These are phyloP conservation scores for Alloteropsis semialata DNA, from an alignment of 176 grass and related monocot genomes.

Conservation along the genomic window DNA sequence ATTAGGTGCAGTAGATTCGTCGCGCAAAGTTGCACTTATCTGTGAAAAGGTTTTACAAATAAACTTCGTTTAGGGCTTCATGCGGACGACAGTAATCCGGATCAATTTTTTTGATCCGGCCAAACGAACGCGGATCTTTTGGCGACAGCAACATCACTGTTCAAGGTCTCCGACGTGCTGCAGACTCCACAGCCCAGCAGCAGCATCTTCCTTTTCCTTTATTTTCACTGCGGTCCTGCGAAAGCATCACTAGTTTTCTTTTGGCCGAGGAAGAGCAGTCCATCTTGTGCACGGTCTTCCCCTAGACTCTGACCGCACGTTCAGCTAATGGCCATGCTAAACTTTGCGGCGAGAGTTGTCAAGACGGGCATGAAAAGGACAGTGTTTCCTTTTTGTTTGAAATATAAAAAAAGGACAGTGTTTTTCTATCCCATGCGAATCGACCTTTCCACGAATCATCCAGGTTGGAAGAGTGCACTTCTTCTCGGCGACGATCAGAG, in stretches of 20 bases:
- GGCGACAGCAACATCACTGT: not conserved
- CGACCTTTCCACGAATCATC: not conserved
- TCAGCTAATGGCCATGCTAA: not conserved
- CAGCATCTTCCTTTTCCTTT: not conserved
- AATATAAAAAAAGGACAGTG: too few relatives aligned
- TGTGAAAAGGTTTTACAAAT: too few relatives aligned
- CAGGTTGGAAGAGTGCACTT: not conserved
- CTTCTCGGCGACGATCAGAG: not conserved
- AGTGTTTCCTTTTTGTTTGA: too few relatives aligned
- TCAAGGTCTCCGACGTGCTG: not conserved
- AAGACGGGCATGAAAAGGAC: not conserved
- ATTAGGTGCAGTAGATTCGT: too few relatives aligned
- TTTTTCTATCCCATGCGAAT: not conserved
- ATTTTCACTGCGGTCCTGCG: too few relatives aligned
- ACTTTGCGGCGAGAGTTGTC: not conserved
- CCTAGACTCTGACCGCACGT: not conserved
- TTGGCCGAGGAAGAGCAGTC: not conserved
- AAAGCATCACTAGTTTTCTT: not conserved
- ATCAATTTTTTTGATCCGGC: too few relatives aligned
- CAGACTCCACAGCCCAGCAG: not conserved
- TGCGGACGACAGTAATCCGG: too few relatives aligned
- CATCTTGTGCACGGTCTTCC: constrained; percentile 9
- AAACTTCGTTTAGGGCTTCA: too few relatives aligned
- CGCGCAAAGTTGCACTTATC: too few relatives aligned
- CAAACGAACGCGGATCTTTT: too few relatives aligned